Evolutionary conservation across 306 rosid genomes (phyloP).

Genomic region (Cucurbita argyrosperma): DNA sequence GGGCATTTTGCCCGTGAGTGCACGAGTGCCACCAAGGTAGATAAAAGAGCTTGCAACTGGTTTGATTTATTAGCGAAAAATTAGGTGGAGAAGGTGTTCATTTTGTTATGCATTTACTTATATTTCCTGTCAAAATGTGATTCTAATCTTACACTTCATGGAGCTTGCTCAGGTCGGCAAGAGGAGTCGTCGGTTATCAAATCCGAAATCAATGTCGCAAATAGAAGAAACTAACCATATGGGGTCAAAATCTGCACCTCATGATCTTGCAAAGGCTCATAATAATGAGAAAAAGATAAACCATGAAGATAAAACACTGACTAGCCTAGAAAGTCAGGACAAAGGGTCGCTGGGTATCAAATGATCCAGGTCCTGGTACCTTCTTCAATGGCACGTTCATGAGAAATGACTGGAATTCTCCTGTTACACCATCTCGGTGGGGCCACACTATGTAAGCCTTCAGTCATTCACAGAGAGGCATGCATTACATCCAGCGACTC

Average conservation of each 20-base stretch:
- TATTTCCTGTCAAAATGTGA: not conserved
- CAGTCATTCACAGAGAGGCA: not conserved
- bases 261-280: slow-evolving; percentile 23
- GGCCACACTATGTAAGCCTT: slow-evolving; percentile 14
- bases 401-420: slow-evolving; percentile 12
- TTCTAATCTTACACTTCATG: not conserved
- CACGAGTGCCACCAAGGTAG: slow-evolving; percentile 33
- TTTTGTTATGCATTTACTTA: not conserved
- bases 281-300: slow-evolving; percentile 30
- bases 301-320: slow-evolving; percentile 22
- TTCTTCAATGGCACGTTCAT: slow-evolving; percentile 19
- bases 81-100: not conserved
- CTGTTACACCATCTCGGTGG: slow-evolving; percentile 26
- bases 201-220: slow-evolving; percentile 21
- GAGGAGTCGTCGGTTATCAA: slow-evolving; percentile 27
- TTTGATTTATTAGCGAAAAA: not conserved
- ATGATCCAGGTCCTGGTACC: slow-evolving; percentile 26
- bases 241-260: slow-evolving; percentile 44
- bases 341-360: slow-evolving; percentile 35
- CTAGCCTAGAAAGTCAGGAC: slow-evolving; percentile 32
- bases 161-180: slow-evolving; percentile 26
- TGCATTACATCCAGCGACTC: slow-evolving; percentile 14
- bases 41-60: not conserved
- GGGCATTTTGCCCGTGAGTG: slow-evolving; percentile 97
- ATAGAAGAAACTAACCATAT: slow-evolving; percentile 25